Conservation (phyloP, 345 rosid species). For the Populus davidiana region DNA sequence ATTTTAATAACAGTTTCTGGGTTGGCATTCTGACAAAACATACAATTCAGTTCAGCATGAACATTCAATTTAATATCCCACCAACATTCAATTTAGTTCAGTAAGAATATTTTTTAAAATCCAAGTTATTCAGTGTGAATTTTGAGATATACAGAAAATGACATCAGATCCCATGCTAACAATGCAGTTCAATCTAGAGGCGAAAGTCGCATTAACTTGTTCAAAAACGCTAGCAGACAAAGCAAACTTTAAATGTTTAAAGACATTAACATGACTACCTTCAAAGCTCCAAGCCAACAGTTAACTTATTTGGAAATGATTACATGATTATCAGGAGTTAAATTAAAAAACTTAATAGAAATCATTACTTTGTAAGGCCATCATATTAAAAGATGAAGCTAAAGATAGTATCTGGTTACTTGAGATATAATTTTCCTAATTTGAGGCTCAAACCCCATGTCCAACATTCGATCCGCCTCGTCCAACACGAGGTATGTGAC, state of each 20-base stretch:
- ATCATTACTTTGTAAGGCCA: background rate
- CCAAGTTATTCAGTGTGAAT: background rate
- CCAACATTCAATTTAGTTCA: background rate
- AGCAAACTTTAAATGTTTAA: background rate
- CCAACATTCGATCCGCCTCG: slow-evolving; percentile 97
- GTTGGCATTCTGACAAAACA: background rate
- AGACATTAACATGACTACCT: background rate
- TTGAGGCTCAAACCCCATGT: slow-evolving; percentile 99
- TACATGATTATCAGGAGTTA: background rate
- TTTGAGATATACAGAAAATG: background rate
- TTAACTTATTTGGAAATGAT: background rate
- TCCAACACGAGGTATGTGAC: slow-evolving; percentile 95
- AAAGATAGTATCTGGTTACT: slow-evolving; percentile 37
- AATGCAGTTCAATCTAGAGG: background rate
- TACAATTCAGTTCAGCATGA: background rate
- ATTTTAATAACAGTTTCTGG: background rate
- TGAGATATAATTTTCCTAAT: slow-evolving; percentile 84
- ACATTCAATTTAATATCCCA: background rate
- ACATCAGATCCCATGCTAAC: background rate
- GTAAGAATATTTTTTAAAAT: background rate
- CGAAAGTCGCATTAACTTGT: background rate
- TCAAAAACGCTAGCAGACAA: background rate
- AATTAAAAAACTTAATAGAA: background rate
- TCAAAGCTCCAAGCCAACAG: background rate
- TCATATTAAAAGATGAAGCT: background rate